phyloP scores from a whole-genome alignment of 83 land plant species.

The Picea engelmannii region DNA sequence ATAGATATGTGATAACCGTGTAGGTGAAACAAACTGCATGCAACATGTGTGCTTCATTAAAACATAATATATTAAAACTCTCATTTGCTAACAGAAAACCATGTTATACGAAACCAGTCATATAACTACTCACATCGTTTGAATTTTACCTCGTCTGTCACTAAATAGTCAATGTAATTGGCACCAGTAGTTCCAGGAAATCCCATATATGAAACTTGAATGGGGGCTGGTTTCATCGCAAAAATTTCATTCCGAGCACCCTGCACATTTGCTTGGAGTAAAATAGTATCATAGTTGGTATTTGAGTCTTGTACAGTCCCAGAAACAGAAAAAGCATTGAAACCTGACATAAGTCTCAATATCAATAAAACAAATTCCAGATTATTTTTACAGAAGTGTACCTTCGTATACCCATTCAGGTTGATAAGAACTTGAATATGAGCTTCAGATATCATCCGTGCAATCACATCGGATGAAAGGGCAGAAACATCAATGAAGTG shows the following conservation, averaged over 20 bases:
- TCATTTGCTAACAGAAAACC: not conserved
- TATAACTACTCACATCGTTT: not conserved
- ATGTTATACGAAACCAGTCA: not conserved
- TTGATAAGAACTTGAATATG: slow-evolving; percentile 87
- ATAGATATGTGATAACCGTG: slow-evolving; percentile 73
- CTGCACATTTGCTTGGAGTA: slow-evolving; percentile 29
- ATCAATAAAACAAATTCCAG: not conserved
- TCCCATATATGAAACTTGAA: slow-evolving; percentile 99
- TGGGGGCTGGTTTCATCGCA: slow-evolving; percentile 98
- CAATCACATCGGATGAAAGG: slow-evolving; percentile 90
- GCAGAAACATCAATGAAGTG: slow-evolving; percentile 92
- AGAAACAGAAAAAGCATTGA: not conserved
- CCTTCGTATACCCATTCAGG: slow-evolving; percentile 99
- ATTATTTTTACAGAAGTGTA: slow-evolving; percentile 17
- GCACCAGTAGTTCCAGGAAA: slow-evolving; percentile 99
- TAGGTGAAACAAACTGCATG: slow-evolving; percentile 94
- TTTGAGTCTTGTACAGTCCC: not conserved
- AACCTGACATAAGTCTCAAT: not conserved
- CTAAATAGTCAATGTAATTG: slow-evolving; percentile 89
- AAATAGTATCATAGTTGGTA: not conserved
- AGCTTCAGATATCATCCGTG: slow-evolving; percentile 83
- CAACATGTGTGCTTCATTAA: not conserved
- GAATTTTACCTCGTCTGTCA: slow-evolving; percentile 89
- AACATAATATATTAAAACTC: not conserved
- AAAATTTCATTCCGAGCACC: slow-evolving; percentile 99